Base-by-base conservation (phyloP, 2,329 filamentous ascomycete genomes). In the Trichoderma lentiforme region DNA sequence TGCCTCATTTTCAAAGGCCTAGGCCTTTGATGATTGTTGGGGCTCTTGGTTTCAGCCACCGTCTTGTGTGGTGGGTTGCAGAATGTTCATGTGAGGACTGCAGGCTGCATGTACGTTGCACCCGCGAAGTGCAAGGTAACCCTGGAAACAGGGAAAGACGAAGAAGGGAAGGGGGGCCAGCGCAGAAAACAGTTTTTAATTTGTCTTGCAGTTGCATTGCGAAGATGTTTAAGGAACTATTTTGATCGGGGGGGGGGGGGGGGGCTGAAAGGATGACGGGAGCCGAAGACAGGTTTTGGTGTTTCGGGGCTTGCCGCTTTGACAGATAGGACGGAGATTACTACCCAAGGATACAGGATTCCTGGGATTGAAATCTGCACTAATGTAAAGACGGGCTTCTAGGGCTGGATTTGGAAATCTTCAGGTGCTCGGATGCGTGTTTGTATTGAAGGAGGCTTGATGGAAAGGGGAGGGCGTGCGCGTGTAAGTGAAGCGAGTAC, bases 31-130 rank as follows among this genome's bases (percentile, higher is more conserved):
- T 12, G 18, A 39, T 34, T 62, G 58, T 36, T 26, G 32, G 60
- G 9, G 18, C 26, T n/a, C n/a, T n/a, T n/a, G n/a, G 61, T 57
- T 67, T 67, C 47, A 67, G 64, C 64, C 64, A 66, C 47, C 51
- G 32, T 28, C 32, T 57, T 56, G 15, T 47, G 64, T 57, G 24
- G 15, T 43, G 26, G 24, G 24, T 14, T 30, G 36, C 36, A 26
- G 53, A 18, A 18, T 65, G 64, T 21, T 67, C 64, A 67, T 67
- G 64, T 67, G 64, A 67, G 64, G 26, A 21, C 64, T 21, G 64
- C 15, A 28, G 51, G 18, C 51, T 67, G 51, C 64, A 67, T 67
- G 21, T 28, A 28, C 21, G 32, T 15, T 15, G 32, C 14, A 61
- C n/a, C 30, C n/a, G 32, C 32, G 58, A 43, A 43, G 21, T 39